Evolutionary conservation across 75 land plant genomes (phyloP).

Genomic region (Cunninghamia lanceolata): DNA sequence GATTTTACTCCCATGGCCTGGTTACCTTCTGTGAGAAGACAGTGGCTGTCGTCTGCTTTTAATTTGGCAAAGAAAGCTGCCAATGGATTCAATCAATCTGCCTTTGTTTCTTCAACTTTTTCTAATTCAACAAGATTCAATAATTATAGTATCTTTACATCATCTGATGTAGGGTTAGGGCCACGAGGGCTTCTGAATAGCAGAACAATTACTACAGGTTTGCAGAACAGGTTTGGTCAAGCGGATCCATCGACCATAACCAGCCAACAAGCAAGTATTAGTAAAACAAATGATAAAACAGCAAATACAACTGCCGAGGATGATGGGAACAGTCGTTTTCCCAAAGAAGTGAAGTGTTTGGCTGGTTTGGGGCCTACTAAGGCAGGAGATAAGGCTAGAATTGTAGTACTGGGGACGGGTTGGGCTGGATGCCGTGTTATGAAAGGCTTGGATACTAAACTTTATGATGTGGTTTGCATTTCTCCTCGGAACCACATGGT

Average conservation of each 20-base stretch:
- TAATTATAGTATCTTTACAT: background rate
- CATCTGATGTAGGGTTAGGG: background rate
- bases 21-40: constrained; percentile 6
- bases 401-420: constrained; percentile 87
- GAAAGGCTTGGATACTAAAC: constrained; percentile 65
- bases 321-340: background rate
- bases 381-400: constrained; percentile 60
- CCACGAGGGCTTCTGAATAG: background rate
- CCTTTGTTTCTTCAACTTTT: background rate
- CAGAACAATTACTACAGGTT: background rate
- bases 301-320: background rate
- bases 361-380: constrained; percentile 53
- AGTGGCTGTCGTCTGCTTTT: constrained; percentile 5
- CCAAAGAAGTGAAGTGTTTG: constrained; percentile 1
- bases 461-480: constrained; percentile 86
- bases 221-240: background rate
- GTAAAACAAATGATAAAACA: background rate
- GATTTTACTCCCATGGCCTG: constrained; percentile 1
- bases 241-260: background rate
- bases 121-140: background rate
- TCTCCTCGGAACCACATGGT: constrained; percentile 99
- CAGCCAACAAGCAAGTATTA: background rate
- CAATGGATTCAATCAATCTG: background rate
- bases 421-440: constrained; percentile 90
- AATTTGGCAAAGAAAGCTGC: background rate